Evolutionary conservation across 305 asterid genomes (phyloP), one percentile per base, ranked within the genome.

Genomic region (Rubia tinctorum): DNA sequence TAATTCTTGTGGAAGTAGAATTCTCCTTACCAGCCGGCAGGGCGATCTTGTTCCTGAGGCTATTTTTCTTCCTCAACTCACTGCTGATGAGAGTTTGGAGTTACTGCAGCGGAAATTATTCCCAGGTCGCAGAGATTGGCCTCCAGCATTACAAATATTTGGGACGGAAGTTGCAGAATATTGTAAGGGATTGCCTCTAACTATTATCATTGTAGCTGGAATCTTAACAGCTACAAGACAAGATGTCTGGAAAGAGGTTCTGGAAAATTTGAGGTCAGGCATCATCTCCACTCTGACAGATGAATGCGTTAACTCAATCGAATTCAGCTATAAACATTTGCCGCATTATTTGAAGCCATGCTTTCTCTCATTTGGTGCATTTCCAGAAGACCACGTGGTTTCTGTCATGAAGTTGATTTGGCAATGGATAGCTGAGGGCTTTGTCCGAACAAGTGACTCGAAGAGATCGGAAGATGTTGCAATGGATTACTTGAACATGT

Each of bases 291-390:
- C 39, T 67, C 20, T 49, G 14, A n/a, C 39, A 12, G 39, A 67
- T 20, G 39, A 43, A 44, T 44, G 71, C 58, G 0, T 17, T 0
- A 14, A 43, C 7, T 7, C 40, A 20, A 18, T 67, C 4, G 71
- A 43, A 58, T n/a, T 67, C 6, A 67, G 71, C 25, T 67, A 67
- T n/a, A 67, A 39, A 67, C n/a, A 67, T 44, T 67, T 67, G 9
- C 71, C 59, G 2, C 58, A 43, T 20, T 8, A 67, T 67, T 44
- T 67, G 71, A 67, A 67, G 27, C 39, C 71, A 43, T 67, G 71
- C 39, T 39, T 67, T 44, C 71, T 67, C 2, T 67, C 6, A n/a
- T 67, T 67, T 67, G 71, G 71, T 2, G 58, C 40, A 22, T 67
- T 67, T 67, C 37, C n/a, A 22, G 71, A 67, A 22, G 56, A 67